Evolutionary conservation across 768 basidiomycete species (phyloP).

Genomic region (Pisolithus albus): DNA sequence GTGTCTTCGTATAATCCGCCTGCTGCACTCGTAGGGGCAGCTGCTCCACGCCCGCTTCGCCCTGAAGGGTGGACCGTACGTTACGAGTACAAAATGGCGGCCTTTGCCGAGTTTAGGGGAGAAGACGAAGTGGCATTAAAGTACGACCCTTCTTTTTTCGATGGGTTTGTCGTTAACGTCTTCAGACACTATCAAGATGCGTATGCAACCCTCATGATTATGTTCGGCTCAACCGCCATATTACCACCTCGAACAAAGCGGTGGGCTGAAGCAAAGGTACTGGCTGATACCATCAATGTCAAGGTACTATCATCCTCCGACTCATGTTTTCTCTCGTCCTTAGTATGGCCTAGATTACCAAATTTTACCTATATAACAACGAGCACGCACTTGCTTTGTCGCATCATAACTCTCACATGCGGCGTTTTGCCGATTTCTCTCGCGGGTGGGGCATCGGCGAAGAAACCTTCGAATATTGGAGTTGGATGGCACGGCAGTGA

Average conservation of each 20-base stretch:
- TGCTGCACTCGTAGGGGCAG: conserved; percentile 36
- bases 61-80: conserved; percentile 93
- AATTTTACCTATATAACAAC: conserved; percentile 86
- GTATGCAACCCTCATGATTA: conserved; percentile 72
- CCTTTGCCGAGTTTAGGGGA: conserved; percentile 91
- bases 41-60: conserved; percentile 51
- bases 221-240: conserved; percentile 84
- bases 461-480: conserved; percentile 96
- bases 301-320: conserved; percentile 49
- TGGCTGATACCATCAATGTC: conserved; percentile 88
- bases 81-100: conserved; percentile 96
- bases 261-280: conserved; percentile 97
- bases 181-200: conserved; percentile 90
- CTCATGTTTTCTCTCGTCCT: not conserved
- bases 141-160: conserved; percentile 38
- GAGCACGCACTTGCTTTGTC: conserved; percentile 76
- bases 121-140: conserved; percentile 91
- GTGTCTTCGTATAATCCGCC: conserved; percentile 41
- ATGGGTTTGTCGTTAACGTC: conserved; percentile 9
- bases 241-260: conserved; percentile 90
- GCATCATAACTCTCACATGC: conserved; percentile 80
- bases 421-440: conserved; percentile 79
- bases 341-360: conserved; percentile 56
- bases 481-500: conserved; percentile 90
- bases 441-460: conserved; percentile 94